phyloP scores from a whole-genome alignment of 2,329 filamentous ascomycete genomes.

The Nemania sp. region DNA sequence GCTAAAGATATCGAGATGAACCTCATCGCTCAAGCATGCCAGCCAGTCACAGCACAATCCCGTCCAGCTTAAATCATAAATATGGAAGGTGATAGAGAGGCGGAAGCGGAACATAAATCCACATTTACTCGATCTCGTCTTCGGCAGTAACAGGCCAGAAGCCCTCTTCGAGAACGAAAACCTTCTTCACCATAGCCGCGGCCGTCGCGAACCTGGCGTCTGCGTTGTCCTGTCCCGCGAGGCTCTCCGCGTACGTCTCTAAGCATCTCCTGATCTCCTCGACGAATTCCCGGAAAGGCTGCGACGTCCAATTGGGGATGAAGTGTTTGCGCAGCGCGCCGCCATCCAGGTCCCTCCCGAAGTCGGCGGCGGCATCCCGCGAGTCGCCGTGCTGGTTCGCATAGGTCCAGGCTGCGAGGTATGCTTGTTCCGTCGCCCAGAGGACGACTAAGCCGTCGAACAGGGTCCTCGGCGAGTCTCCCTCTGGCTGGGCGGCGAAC shows the following conservation, averaged over 20 bases:
- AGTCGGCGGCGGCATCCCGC: conserved; percentile 23
- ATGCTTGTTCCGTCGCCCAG: conserved; percentile 74
- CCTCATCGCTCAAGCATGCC: no score
- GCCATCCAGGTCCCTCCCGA: conserved; percentile 61
- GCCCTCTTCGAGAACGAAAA: conserved; percentile 59
- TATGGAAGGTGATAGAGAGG: background rate
- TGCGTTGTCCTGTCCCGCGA: conserved; percentile 38
- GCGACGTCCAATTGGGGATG: conserved; percentile 70
- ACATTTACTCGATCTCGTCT: background rate
- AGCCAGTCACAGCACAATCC: no score
- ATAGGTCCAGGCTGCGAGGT: conserved; percentile 63
- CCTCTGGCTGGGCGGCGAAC: conserved; percentile 27
- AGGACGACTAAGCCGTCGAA: conserved; percentile 74
- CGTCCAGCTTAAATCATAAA: no score
- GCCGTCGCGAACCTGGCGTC: conserved; percentile 46
- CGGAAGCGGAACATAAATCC: background rate
- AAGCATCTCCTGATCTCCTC: conserved; percentile 45
- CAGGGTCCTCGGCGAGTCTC: conserved; percentile 29
- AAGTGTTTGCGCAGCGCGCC: conserved; percentile 67
- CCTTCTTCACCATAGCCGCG: conserved; percentile 51
- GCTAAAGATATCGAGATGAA: no score
- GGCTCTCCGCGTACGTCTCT: conserved; percentile 35
- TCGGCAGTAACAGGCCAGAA: conserved; percentile 58
- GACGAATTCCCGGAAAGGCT: conserved; percentile 59
- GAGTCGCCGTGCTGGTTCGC: conserved; percentile 46